Base-by-base conservation (phyloP, 2,329 filamentous ascomycete species). In the Aspergillus aculeatinus region DNA sequence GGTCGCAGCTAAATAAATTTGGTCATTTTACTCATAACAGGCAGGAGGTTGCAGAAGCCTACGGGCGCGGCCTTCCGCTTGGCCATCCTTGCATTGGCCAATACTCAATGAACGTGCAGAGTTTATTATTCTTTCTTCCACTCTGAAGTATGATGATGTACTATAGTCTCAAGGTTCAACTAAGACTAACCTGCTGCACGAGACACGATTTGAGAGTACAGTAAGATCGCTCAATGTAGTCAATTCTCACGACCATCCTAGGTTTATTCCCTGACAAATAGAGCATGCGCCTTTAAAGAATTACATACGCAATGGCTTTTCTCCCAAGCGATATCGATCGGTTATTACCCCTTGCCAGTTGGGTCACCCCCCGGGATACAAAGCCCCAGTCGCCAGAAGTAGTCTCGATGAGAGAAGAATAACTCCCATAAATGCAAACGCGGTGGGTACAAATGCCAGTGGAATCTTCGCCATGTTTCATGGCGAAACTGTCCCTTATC, bases 361-460 rank as follows among this genome's bases (percentile, higher is more conserved):
- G 70, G 72, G 64, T 76, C 73, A 14, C 90, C 90, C 12, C 89
- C 89, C 0, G 94, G 93, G 2, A 97, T 81, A 77, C 95, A 99
- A 33, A 98, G 79, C 0, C 95, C 95, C 56, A 99, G 76, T 59
- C 95, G 84, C 91, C 92, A 96, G 77, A 99, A 98, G 76, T 99
- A 99, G 78, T 99, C 95, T 44, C 95, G 82, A 77, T 99, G 95
- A 1, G 93, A 90, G 75, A 96, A 96, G 71, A 98, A 89, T 7
- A 97, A 79, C 76, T 96, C 87, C 92, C 94, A 96, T n/a, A 96
- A 83, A 74, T 89, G 90, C 68, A 84, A 93, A 75, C 84, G 75
- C 76, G 76, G n/a, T 77, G 81, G 61, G 63, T 73, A 61, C 55
- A 68, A 48, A 61, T 64, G 55, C 67, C 70, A 59, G 51, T 68